Evolutionary conservation across 371 early-diverging fungal species (phyloP).

Genomic region (Mucor ambiguus): DNA sequence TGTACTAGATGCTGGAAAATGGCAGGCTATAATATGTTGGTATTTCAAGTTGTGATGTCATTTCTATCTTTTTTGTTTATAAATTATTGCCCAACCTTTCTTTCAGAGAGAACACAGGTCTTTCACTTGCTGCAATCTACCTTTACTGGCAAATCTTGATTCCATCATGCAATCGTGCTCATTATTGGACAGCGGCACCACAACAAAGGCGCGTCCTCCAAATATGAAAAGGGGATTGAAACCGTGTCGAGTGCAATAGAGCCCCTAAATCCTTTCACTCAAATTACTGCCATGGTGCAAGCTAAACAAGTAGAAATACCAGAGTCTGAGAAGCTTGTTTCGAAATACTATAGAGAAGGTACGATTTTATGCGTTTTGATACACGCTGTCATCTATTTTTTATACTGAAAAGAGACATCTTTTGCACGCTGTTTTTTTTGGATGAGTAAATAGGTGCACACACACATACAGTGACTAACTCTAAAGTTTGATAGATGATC

Average conservation of each 20-base stretch:
- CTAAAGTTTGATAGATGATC: slow-evolving; percentile 5
- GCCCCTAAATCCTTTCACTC: not conserved
- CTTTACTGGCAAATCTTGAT: too few species aligned
- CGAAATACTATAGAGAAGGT: slow-evolving; percentile 51
- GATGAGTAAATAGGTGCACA: not conserved
- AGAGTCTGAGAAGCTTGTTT: slow-evolving; percentile 41
- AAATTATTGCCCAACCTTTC: too few species aligned
- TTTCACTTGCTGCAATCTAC: too few species aligned
- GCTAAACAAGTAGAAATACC: slow-evolving; percentile 36
- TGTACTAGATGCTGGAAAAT: too few species aligned
- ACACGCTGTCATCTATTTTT: not conserved
- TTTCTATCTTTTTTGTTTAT: too few species aligned
- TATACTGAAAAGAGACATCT: slow-evolving; percentile 11
- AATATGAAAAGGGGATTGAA: not conserved
- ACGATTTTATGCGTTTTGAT: not conserved
- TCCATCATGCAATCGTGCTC: not conserved
- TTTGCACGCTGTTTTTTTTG: not conserved
- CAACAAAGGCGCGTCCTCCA: not conserved
- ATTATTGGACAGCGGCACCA: not conserved
- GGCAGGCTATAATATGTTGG: too few species aligned
- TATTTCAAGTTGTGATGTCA: too few species aligned
- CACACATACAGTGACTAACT: not conserved
- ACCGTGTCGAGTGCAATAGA: not conserved
- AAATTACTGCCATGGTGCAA: slow-evolving; percentile 23
- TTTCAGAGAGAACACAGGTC: too few species aligned